Evolutionary conservation across 805 yeast species (phyloP), one percentile per base, ranked within the genome.

Genomic region (Candida palmyrensis): DNA sequence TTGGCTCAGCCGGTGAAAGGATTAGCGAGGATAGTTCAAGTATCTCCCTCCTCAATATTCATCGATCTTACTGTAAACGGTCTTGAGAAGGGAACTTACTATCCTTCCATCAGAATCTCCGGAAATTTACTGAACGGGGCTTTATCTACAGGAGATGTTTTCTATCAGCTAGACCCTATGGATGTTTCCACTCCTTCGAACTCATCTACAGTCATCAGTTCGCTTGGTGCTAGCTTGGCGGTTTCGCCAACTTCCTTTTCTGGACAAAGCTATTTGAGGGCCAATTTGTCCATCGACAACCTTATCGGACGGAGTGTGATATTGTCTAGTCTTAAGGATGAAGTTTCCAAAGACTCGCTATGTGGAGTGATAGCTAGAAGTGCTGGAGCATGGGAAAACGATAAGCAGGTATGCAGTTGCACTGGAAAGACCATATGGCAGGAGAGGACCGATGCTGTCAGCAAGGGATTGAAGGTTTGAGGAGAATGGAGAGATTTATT

Each of bases 381-480:
- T 48, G 97, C 98, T 1, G 98, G 98, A 11, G 84, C 79, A 17
- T 92, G 97, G 97, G 95, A 90, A 53, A 92, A 92, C 59, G 85
- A 82, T 45, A 90, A 90, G 59, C 79, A 79, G 39, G 95, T 90
- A 2, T 90, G 98, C 59, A 80, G 90, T 21, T 92, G 97, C 57
- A 79, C 90, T 11, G 98, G 98, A 12, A 87, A 88, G 68, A 85
- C 96, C 0, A 77, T 90, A 17, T 90, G 98, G 97, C 88, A 92
- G 54, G 98, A 90, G 57, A 70, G 97, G 36, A 57, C 66, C 31
- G 96, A 87, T 49, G 95, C 95, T 1, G 54, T 76, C 21, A 43
- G 54, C 4, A 73, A 73, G 42, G 92, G 92, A 12, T 23, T 28
- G 28, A 12, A 15, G 14, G 25, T 20, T 10, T 33, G 11, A 21